Conservation (phyloP, 225 moss, liverwort and hornwort genomes). For the Sphagnum contortum region DNA sequence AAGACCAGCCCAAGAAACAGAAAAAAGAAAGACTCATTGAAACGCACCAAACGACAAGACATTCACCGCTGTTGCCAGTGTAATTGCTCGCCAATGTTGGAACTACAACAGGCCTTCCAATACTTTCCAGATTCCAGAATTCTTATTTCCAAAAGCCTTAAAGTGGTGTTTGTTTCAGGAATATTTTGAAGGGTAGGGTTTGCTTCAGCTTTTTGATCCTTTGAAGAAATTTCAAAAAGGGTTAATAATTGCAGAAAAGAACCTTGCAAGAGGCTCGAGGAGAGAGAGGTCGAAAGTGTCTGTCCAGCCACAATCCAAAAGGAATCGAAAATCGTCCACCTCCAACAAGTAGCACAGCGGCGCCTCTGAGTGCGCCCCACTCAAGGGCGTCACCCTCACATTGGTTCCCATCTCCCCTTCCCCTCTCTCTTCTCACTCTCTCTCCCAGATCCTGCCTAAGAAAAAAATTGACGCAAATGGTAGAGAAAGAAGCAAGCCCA, state of each 20-base stretch:
- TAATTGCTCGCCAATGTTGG: no score
- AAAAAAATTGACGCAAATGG: no score
- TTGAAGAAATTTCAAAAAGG: neutral
- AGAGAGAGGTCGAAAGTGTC: conserved; percentile 79
- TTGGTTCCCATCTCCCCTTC: conserved; percentile 38
- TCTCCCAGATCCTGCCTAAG: no score
- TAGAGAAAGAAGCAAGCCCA: no score
- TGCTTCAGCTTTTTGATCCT: conserved; percentile 8
- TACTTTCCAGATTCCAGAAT: no score
- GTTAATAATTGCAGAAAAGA: neutral
- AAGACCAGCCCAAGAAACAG: neutral
- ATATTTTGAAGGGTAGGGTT: neutral
- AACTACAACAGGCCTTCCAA: no score
- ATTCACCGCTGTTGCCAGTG: no score
- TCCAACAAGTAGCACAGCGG: conserved; percentile 92
- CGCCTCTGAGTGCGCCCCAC: conserved; percentile 98
- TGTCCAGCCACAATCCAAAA: conserved; percentile 97
- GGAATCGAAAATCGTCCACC: conserved; percentile 83
- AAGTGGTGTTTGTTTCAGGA: neutral
- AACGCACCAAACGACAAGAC: no score
- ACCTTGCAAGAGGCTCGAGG: conserved; percentile 86
- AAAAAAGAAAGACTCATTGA: no score
- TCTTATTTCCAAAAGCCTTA: neutral
- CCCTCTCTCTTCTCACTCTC: neutral
- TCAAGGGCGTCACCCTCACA: conserved; percentile 87